Evolutionary conservation across 2,329 filamentous ascomycete genomes (phyloP).

Genomic region (Colletotrichum nymphaeae): DNA sequence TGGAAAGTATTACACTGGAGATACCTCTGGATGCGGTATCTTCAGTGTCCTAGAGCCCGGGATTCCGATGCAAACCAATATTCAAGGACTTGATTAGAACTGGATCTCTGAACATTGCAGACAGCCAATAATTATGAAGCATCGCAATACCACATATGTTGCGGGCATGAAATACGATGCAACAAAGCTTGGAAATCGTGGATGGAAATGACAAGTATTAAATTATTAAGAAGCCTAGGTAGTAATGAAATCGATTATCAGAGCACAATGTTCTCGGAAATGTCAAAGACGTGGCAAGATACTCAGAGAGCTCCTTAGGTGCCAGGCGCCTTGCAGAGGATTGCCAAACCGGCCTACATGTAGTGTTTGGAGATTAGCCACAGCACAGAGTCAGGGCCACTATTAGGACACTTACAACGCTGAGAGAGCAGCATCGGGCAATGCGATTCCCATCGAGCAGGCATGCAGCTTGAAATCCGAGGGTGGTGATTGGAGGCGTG

Average conservation of each 20-base stretch:
- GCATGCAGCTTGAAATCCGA: background rate
- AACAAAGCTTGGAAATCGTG: background rate
- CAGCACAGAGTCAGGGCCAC: background rate
- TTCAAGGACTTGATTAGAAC: too few relatives aligned
- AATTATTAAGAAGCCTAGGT: slow-evolving; percentile 7
- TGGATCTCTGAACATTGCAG: too few relatives aligned
- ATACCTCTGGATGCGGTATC: too few relatives aligned
- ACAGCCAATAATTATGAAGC: too few relatives aligned
- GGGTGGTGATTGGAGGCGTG: background rate
- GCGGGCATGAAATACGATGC: too few relatives aligned
- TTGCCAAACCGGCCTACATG: background rate
- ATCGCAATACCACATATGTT: too few relatives aligned
- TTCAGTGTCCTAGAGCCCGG: too few relatives aligned
- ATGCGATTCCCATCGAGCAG: background rate
- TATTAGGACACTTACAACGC: background rate
- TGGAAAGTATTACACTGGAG: too few relatives aligned
- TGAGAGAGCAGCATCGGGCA: slow-evolving; percentile 9
- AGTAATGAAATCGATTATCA: background rate
- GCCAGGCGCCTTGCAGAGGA: background rate
- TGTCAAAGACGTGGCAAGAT: background rate
- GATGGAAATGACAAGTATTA: slow-evolving; percentile 40
- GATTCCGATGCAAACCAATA: too few relatives aligned
- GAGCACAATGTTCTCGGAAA: background rate
- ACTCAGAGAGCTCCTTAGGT: background rate
- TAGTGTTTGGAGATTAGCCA: background rate